A percentile compares a stretch with the other conserved stretches of the same genome.
Conservation (phyloP, 106 monocot species). For the Phalaenopsis aphrodite region DNA sequence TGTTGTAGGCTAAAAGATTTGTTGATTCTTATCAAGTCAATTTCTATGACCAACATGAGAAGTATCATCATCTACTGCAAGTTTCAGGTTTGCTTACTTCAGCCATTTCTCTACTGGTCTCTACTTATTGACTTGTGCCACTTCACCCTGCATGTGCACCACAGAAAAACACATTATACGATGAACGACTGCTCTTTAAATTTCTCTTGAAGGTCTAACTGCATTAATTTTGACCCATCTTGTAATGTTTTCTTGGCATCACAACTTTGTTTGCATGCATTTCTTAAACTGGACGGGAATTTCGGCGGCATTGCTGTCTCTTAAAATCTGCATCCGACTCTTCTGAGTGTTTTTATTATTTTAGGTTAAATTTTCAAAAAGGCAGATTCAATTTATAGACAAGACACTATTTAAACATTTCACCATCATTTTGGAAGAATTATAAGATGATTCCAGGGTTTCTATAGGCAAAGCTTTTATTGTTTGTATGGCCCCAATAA, state of each 20-base stretch:
- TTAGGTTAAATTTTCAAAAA: too few species aligned
- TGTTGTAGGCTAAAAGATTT: constrained; percentile 76
- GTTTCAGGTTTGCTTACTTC: constrained; percentile 71
- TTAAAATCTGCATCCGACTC: too few species aligned
- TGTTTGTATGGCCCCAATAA: too few species aligned
- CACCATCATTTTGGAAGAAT: too few species aligned
- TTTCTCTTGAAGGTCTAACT: neutral
- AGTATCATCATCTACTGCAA: constrained; percentile 96
- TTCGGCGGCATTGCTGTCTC: neutral
- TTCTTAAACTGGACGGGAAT: neutral
- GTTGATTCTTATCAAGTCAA: constrained; percentile 57
- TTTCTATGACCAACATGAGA: constrained; percentile 47
- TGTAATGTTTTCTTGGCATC: neutral
- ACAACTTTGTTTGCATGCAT: neutral
- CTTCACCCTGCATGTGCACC: neutral
- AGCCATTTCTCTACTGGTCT: neutral
- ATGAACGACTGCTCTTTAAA: neutral
- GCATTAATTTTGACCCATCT: neutral
- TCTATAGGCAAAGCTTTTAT: too few species aligned
- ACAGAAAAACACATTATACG: too few species aligned
- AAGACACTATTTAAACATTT: too few species aligned
- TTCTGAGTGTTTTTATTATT: too few species aligned
- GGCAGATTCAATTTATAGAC: too few species aligned
- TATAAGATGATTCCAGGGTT: too few species aligned
- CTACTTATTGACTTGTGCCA: neutral